Percentiles rank a stretch among this genome's conserved stretches.
Conservation (phyloP, 441 rosid genomes). For the Euphorbia neoarborescens region DNA sequence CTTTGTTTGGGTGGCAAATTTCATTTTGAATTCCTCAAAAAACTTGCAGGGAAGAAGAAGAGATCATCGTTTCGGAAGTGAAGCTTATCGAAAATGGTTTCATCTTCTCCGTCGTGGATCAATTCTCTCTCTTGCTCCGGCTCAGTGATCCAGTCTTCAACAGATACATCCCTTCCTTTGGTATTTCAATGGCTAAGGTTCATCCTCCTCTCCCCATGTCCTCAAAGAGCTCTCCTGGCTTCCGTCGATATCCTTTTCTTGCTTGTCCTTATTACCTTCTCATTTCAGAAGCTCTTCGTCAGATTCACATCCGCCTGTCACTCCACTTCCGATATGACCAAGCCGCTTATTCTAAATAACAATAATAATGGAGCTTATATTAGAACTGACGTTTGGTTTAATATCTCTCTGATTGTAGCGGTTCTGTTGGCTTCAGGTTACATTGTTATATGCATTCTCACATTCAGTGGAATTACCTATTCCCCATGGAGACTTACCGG, state of each 20-base stretch:
- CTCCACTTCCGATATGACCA: slow-evolving; percentile 30
- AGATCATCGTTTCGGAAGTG: neutral
- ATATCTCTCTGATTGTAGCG: slow-evolving; percentile 38
- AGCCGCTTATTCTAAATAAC: slow-evolving; percentile 45
- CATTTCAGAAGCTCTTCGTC: slow-evolving; percentile 43
- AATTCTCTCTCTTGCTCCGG: slow-evolving; percentile 50
- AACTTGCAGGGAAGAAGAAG: slow-evolving; percentile 13
- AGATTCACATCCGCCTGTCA: slow-evolving; percentile 28
- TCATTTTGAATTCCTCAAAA: neutral
- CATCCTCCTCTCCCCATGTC: slow-evolving; percentile 64
- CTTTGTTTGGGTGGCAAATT: neutral
- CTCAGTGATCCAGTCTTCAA: slow-evolving; percentile 28
- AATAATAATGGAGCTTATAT: slow-evolving; percentile 26
- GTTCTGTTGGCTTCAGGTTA: slow-evolving; percentile 41
- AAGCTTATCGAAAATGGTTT: slow-evolving; percentile 27
- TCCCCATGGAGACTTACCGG: slow-evolving; percentile 39
- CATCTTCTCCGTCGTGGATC: slow-evolving; percentile 42
- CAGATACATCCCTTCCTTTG: slow-evolving; percentile 32
- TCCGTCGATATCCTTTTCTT: slow-evolving; percentile 49
- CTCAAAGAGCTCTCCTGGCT: slow-evolving; percentile 58
- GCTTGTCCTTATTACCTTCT: slow-evolving; percentile 40
- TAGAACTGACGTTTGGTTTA: slow-evolving; percentile 41
- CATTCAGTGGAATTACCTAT: slow-evolving; percentile 31
- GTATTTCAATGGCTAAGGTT: slow-evolving; percentile 64
- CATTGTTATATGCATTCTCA: slow-evolving; percentile 36